Base-by-base conservation (phyloP, 1,284 basidiomycete genomes). In the Marasmius oreades region DNA sequence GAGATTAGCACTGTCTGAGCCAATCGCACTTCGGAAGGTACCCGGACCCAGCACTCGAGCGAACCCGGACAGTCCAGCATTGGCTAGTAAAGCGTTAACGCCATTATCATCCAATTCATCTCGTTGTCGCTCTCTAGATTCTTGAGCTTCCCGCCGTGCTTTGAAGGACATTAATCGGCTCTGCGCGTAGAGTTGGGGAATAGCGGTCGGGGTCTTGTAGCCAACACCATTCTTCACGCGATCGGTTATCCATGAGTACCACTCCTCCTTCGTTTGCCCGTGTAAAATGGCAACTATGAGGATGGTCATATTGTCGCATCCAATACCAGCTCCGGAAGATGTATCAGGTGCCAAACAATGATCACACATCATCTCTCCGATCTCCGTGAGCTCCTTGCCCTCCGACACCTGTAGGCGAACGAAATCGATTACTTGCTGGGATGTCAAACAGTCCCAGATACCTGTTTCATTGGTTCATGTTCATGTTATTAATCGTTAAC, bases 261-360 rank as follows among this genome's bases (percentile, higher is more conserved):
- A 99, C 68, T 97, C 88, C 61, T 93, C 88, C 69, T 89, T 86
- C 14, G 93, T 93, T 58, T 88, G 86, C 31, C 93, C 95, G 61
- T 91, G 81, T 31, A 97, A 81, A 51, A 99, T 70, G 3, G 93
- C 97, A 50, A 99, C 84, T 57, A 99, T 83, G 63, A 98, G 83
- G 55, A 97, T 80, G 0, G 97, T 99, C 97, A 99, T 99, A 77
- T 99, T 99, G 77, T 99, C 97, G 69, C 95, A 98, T 22, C 97
- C 97, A 60, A 98, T 92, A 16, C 97, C 96, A 44, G 84, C 83
- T 45, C 93, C 93, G 42, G 92, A 91, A 47, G 92, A 90, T 2
- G 93, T 92, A 69, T 98, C 93, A 1, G 95, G 95, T 11, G 97
- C 95, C 47, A 98, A 81, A 70, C 97, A 99, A 62, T 90, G 88